These are phyloP conservation scores for Oryza meyeriana DNA, from an alignment of 176 grass and related monocot species.

Conservation along the genomic window DNA sequence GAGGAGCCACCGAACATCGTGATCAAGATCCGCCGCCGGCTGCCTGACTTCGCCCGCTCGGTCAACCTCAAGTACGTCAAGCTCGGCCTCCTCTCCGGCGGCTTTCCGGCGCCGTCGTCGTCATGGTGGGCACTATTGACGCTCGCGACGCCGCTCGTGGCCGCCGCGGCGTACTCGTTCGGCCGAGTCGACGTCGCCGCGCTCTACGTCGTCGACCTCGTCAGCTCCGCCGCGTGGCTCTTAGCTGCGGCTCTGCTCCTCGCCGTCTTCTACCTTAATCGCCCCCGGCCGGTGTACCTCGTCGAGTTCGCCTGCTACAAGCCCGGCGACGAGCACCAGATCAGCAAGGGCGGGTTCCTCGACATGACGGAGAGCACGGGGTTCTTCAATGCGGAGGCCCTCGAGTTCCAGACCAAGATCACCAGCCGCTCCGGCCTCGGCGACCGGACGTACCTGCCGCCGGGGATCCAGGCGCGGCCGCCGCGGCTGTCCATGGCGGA, in stretches of 20 bases:
- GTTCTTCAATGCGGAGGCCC: slow-evolving; percentile 42
- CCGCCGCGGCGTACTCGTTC: slow-evolving; percentile 30
- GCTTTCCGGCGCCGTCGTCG: background rate
- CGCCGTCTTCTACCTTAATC: slow-evolving; percentile 36
- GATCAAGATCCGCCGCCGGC: slow-evolving; percentile 60
- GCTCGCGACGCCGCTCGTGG: slow-evolving; percentile 29
- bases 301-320: slow-evolving; percentile 73
- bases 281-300: slow-evolving; percentile 63
- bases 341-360: slow-evolving; percentile 57
- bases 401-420: slow-evolving; percentile 82
- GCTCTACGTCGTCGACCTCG: slow-evolving; percentile 39
- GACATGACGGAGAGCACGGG: slow-evolving; percentile 53
- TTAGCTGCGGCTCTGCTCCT: slow-evolving; percentile 25
- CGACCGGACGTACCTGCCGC: slow-evolving; percentile 69
- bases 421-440: slow-evolving; percentile 56
- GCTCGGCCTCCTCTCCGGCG: slow-evolving; percentile 43
- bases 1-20: slow-evolving; percentile 43
- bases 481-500: slow-evolving; percentile 59
- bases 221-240: slow-evolving; percentile 29
- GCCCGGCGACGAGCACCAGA: slow-evolving; percentile 48
- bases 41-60: slow-evolving; percentile 67
- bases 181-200: slow-evolving; percentile 15
- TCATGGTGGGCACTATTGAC: slow-evolving; percentile 20
- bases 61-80: slow-evolving; percentile 81
- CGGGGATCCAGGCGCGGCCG: slow-evolving; percentile 53